These are phyloP conservation scores for Borealophlyctis nickersoniae DNA, from an alignment of 192 early-diverging fungal genomes.

Conservation along the genomic window DNA sequence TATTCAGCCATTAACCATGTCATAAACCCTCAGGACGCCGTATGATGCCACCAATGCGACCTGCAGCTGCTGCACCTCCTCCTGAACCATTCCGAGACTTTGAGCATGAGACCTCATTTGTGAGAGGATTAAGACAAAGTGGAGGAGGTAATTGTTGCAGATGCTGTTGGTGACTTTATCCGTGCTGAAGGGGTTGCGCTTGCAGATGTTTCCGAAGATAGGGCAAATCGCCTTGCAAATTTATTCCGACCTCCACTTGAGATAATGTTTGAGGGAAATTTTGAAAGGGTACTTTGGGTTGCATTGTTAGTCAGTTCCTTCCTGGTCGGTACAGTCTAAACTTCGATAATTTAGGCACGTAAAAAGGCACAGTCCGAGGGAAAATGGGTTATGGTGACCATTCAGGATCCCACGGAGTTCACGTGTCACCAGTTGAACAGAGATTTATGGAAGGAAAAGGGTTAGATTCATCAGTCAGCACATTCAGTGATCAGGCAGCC, in stretches of 20 bases:
- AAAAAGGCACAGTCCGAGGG: constrained; percentile 51
- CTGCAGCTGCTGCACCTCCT: neutral
- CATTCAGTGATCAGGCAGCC: neutral
- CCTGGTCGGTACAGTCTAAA: neutral
- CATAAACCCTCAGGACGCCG: no score
- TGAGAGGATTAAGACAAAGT: neutral
- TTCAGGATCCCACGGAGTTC: constrained; percentile 83
- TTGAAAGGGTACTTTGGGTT: neutral
- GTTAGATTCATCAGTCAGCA: constrained; percentile 12
- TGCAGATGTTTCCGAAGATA: no score
- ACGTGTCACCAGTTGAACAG: constrained; percentile 86
- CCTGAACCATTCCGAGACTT: neutral
- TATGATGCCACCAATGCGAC: no score
- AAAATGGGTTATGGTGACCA: constrained; percentile 85
- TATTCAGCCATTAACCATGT: no score
- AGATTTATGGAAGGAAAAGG: constrained; percentile 84
- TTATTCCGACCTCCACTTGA: constrained; percentile 84
- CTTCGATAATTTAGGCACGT: constrained; percentile 51
- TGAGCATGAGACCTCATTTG: neutral
- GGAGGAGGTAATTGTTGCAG: neutral
- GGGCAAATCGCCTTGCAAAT: constrained; percentile 47
- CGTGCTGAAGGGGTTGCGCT: no score
- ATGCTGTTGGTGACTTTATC: neutral
- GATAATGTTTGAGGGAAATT: constrained; percentile 72
- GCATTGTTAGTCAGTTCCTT: no score